Evolutionary conservation across 2,329 filamentous ascomycete species (phyloP).

Genomic region (Lasiodiplodia gonubiensis): DNA sequence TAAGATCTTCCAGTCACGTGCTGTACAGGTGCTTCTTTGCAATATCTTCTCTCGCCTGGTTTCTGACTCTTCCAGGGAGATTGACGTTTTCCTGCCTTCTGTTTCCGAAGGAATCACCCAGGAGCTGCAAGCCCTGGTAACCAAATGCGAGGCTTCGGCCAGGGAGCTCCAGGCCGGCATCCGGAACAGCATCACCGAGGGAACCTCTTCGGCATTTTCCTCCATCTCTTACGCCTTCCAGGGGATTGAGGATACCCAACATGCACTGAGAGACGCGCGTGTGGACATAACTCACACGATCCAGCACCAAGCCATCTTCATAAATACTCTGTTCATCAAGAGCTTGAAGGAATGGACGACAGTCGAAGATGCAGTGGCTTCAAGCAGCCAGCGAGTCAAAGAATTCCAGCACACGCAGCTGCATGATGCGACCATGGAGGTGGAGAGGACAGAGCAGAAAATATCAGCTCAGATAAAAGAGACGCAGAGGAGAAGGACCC

Average conservation of each 20-base stretch:
- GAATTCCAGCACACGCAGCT: slow-evolving; percentile 13
- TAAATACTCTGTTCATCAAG: neutral
- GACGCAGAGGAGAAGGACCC: neutral
- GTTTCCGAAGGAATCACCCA: neutral
- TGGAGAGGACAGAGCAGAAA: neutral
- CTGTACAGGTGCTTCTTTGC: neutral
- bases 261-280: slow-evolving; percentile 11
- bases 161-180: slow-evolving; percentile 2
- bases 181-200: slow-evolving; percentile 6
- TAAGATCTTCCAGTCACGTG: slow-evolving; percentile 13
- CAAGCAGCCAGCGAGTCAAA: slow-evolving; percentile 7
- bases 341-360: slow-evolving; percentile 6
- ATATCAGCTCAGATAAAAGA: neutral
- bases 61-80: neutral
- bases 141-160: slow-evolving; percentile 6
- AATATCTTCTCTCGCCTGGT: neutral
- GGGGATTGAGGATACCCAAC: slow-evolving; percentile 5
- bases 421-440: neutral
- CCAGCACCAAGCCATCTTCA: slow-evolving; percentile 10
- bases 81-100: neutral
- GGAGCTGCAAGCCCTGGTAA: slow-evolving; percentile 3
- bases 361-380: slow-evolving; percentile 12
- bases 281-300: slow-evolving; percentile 6
- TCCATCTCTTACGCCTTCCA: slow-evolving; percentile 7
- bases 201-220: neutral